phyloP scores from a whole-genome alignment of 306 rosid species.

The Inga oerstediana region DNA sequence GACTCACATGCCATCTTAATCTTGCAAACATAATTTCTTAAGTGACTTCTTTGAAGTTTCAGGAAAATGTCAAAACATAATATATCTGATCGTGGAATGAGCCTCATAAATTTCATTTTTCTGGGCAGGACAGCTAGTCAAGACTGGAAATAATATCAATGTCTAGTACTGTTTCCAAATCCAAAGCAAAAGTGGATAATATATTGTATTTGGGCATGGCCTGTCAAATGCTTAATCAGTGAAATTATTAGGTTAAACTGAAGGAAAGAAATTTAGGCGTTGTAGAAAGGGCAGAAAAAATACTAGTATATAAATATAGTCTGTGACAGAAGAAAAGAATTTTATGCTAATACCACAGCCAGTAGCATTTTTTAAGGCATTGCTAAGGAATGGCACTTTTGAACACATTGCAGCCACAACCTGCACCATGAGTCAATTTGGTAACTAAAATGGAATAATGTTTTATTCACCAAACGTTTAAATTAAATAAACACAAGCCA shows the following conservation, averaged over 20 bases:
- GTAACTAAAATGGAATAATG: neutral
- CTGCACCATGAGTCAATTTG: slow-evolving; percentile 52
- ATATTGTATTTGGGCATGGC: neutral
- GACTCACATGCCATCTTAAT: neutral
- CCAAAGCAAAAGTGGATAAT: neutral
- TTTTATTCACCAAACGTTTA: neutral
- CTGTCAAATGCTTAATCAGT: neutral
- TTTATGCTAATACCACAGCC: slow-evolving; percentile 63
- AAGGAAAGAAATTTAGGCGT: neutral
- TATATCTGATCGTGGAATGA: neutral
- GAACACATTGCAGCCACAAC: slow-evolving; percentile 96
- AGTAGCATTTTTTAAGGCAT: slow-evolving; percentile 87
- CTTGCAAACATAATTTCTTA: neutral
- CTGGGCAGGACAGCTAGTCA: neutral
- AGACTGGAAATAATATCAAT: neutral
- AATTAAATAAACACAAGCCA: neutral
- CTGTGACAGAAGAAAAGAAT: neutral
- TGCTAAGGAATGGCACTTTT: slow-evolving; percentile 89
- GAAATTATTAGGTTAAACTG: neutral
- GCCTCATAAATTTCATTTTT: neutral
- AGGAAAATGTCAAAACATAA: neutral
- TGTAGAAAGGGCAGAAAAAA: neutral
- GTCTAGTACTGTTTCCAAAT: neutral
- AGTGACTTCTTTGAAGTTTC: neutral
- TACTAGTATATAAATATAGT: neutral